These are phyloP conservation scores for Clarireedia hainanense DNA, from an alignment of 2,329 filamentous ascomycete species.

Conservation along the genomic window DNA sequence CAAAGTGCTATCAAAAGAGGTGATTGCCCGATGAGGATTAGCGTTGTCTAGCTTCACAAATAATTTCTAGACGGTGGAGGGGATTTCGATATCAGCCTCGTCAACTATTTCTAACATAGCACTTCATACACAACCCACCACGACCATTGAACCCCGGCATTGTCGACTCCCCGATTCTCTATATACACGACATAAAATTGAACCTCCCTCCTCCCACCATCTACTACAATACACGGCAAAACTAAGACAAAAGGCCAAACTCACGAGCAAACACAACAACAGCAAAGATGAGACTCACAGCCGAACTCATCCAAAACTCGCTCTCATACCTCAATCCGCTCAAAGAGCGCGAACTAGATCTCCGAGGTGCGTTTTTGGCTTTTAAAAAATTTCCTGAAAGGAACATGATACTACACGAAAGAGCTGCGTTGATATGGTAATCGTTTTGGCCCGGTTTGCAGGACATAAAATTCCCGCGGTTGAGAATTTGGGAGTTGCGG, in stretches of 20 bases:
- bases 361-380: constrained; percentile 76
- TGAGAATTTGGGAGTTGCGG: constrained; percentile 94
- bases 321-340: constrained; percentile 98
- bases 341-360: constrained; percentile 97
- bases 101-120: background rate
- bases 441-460: constrained; percentile 46
- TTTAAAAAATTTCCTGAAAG: constrained; percentile 52
- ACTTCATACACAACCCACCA: background rate
- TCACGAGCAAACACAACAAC: constrained; percentile 10
- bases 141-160: too few species aligned
- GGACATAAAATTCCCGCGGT: constrained; percentile 96
- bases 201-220: background rate
- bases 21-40: background rate
- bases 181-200: too few species aligned
- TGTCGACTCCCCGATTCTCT: background rate
- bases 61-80: background rate
- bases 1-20: background rate
- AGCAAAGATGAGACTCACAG: constrained; percentile 76
- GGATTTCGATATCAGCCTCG: background rate
- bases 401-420: constrained; percentile 87
- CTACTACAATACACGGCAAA: background rate
- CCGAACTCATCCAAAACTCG: constrained; percentile 88
- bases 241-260: background rate
- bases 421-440: constrained; percentile 77
- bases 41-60: background rate